These are phyloP conservation scores for Russula abietina DNA, from an alignment of 768 basidiomycete species.

Conservation along the genomic window DNA sequence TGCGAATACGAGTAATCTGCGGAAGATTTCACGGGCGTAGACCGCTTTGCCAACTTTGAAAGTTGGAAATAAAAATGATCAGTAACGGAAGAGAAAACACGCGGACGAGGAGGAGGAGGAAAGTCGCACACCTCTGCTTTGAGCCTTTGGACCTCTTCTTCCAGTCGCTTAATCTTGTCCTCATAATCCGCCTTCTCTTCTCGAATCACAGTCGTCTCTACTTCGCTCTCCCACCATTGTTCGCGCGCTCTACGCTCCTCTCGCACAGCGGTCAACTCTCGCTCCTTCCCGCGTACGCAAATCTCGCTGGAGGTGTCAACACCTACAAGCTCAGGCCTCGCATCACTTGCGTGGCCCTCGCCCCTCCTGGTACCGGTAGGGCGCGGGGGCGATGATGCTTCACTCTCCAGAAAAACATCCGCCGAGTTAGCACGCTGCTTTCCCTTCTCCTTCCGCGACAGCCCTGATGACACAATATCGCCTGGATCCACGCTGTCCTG, in stretches of 20 bases:
- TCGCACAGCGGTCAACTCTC: conserved; percentile 51
- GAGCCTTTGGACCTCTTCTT: conserved; percentile 56
- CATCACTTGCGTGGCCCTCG: not conserved
- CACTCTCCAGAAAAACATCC: not conserved
- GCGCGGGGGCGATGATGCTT: not conserved
- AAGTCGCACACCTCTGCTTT: conserved; percentile 45
- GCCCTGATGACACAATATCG: conserved; percentile 4
- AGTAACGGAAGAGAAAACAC: not conserved
- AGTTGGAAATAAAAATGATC: not conserved
- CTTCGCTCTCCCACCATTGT: conserved; percentile 37
- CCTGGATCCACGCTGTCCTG: not conserved
- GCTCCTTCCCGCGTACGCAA: conserved; percentile 53
- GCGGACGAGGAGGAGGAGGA: too few species aligned
- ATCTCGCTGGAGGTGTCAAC: conserved; percentile 41
- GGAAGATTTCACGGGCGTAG: not conserved
- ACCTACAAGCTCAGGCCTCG: conserved; percentile 18
- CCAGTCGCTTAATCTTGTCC: conserved; percentile 54
- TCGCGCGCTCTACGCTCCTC: conserved; percentile 47
- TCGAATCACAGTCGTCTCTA: conserved; percentile 31
- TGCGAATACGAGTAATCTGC: conserved; percentile 7
- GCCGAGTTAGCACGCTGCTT: conserved; percentile 26
- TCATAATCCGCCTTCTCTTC: conserved; percentile 52
- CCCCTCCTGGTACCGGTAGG: not conserved
- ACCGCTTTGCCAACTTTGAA: conserved; percentile 13
- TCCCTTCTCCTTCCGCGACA: conserved; percentile 28